These are phyloP conservation scores for Daldinia vernicosa DNA, from an alignment of 495 filamentous ascomycete species.

Conservation along the genomic window DNA sequence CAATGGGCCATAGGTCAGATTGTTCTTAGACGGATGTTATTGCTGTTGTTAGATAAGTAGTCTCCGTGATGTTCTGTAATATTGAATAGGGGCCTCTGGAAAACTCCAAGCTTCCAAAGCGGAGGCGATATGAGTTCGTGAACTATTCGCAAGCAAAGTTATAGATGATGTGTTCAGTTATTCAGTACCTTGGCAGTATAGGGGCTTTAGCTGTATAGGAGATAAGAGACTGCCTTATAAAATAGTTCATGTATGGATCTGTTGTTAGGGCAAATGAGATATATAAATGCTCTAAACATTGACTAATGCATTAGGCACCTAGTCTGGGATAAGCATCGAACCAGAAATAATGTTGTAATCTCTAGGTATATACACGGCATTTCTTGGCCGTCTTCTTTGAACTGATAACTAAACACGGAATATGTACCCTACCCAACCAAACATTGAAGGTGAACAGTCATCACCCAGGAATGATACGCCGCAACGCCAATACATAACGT, in stretches of 20 bases:
- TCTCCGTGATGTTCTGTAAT: too few relatives aligned
- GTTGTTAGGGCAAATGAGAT: neutral
- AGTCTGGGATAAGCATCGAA: neutral
- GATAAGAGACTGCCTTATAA: too few relatives aligned
- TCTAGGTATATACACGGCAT: conserved; percentile 41
- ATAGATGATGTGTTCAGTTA: too few relatives aligned
- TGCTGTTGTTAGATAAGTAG: too few relatives aligned
- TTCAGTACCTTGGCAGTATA: too few relatives aligned
- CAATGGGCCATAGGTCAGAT: too few relatives aligned
- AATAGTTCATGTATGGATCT: neutral
- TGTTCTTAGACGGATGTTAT: too few relatives aligned
- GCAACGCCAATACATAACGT: conserved; percentile 41
- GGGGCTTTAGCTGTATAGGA: too few relatives aligned
- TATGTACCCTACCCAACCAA: conserved; percentile 3
- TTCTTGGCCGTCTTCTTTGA: conserved; percentile 3
- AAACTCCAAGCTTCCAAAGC: too few relatives aligned
- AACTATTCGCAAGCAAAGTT: too few relatives aligned
- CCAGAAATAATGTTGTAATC: conserved; percentile 5
- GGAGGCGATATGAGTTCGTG: too few relatives aligned
- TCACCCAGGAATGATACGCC: conserved; percentile 35
- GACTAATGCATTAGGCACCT: neutral
- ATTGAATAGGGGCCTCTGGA: too few relatives aligned
- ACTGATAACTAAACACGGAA: conserved; percentile 1
- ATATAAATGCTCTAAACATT: neutral
- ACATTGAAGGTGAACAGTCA: conserved; percentile 15